Percentiles rank a stretch among this genome's conserved stretches.
These are phyloP conservation scores for Candida xiaguanensis DNA, from an alignment of 805 yeast species.

Conservation along the genomic window DNA sequence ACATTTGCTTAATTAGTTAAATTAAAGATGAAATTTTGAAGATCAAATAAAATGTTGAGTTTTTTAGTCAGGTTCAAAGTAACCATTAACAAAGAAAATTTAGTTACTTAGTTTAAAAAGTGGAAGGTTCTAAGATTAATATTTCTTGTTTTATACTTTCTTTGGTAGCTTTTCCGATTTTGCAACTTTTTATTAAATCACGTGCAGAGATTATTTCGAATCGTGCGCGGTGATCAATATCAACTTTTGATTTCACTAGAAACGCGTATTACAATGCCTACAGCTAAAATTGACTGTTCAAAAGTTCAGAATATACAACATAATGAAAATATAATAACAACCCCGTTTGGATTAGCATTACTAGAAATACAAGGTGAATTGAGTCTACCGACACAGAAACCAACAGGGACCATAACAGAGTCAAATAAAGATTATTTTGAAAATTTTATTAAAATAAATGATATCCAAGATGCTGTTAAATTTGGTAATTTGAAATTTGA, in stretches of 20 bases:
- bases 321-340: constrained; percentile 29
- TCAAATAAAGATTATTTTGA: constrained; percentile 22
- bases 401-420: constrained; percentile 27
- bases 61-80: too few species aligned
- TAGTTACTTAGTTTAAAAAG: too few species aligned
- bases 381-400: constrained; percentile 39
- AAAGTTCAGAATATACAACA: constrained; percentile 8
- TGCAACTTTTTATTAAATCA: not conserved
- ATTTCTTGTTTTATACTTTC: too few species aligned
- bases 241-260: not conserved
- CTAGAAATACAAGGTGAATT: constrained; percentile 75
- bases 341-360: constrained; percentile 57
- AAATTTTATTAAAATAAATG: constrained; percentile 33
- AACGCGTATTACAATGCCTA: constrained; percentile 15
- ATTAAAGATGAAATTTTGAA: too few species aligned
- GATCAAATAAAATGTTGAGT: too few species aligned
- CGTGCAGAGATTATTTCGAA: too few species aligned
- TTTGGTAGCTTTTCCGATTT: too few species aligned
- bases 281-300: constrained; percentile 16
- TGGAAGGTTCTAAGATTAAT: too few species aligned
- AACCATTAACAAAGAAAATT: too few species aligned
- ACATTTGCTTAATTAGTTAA: not conserved
- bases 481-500: constrained; percentile 50
- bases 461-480: constrained; percentile 42
- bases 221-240: not conserved